A percentile compares a stretch with the other conserved stretches of the same genome.
phyloP scores from a whole-genome alignment of 2,329 filamentous ascomycete genomes.

The Fusarium mexicanum region DNA sequence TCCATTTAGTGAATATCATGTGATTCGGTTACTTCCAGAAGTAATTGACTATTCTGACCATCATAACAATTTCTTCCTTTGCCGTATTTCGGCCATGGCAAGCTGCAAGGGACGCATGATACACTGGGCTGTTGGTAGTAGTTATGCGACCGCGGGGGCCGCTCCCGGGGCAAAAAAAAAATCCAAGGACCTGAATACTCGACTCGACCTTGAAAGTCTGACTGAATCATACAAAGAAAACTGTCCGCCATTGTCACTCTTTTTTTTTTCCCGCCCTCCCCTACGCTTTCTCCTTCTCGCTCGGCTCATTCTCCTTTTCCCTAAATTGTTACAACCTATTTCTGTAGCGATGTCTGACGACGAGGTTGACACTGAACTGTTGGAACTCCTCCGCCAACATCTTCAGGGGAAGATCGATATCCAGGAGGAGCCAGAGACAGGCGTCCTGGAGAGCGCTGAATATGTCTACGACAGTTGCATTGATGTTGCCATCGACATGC shows the following conservation, averaged over 20 bases:
- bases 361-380: constrained; percentile 87
- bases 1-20: neutral
- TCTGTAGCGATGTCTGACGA: constrained; percentile 79
- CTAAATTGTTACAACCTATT: neutral
- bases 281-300: neutral
- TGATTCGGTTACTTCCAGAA: constrained; percentile 1
- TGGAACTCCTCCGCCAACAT: constrained; percentile 85
- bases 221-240: constrained; percentile 31
- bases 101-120: neutral
- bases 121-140: neutral
- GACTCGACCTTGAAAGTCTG: constrained; percentile 10
- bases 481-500: constrained; percentile 89
- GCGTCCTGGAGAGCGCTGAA: constrained; percentile 83
- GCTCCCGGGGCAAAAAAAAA: constrained; percentile 12
- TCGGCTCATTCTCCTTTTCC: neutral
- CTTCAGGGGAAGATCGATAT: constrained; percentile 68
- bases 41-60: neutral
- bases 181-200: constrained; percentile 29
- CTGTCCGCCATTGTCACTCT: constrained; percentile 17
- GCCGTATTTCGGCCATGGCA: constrained; percentile 10
- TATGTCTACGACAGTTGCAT: constrained; percentile 92
- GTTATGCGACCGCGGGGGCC: constrained; percentile 14
- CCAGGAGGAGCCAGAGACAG: constrained; percentile 75
- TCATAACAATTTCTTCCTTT: constrained; percentile 3
- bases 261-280: neutral